phyloP scores from a whole-genome alignment of 2,329 filamentous ascomycete genomes.

The Penicillium sp. region DNA sequence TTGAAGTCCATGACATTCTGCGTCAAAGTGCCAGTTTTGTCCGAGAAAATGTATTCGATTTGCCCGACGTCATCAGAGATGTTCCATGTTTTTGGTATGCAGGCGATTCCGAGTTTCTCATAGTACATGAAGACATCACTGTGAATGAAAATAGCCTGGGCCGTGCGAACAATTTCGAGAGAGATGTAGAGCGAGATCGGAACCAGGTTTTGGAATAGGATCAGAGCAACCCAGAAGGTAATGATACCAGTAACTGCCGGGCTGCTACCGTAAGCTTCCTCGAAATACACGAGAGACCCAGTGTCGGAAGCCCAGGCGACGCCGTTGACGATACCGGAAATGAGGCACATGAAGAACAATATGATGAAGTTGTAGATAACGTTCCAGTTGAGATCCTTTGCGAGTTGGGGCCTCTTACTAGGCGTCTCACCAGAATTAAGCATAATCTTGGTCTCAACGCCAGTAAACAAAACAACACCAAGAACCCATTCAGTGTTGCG shows the following conservation, averaged over 20 bases:
- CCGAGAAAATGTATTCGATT: conserved; percentile 98
- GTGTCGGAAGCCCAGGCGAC: conserved; percentile 76
- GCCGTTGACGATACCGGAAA: conserved; percentile 84
- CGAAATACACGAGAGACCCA: conserved; percentile 79
- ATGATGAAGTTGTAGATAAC: conserved; percentile 96
- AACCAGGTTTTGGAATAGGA: conserved; percentile 97
- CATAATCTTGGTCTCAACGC: conserved; percentile 98
- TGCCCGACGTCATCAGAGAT: conserved; percentile 98
- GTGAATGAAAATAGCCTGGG: conserved; percentile 97
- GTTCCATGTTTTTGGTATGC: conserved; percentile 97
- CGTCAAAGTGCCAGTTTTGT: conserved; percentile 88
- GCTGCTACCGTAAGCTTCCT: conserved; percentile 78
- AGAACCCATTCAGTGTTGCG: conserved; percentile 96
- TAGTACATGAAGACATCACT: conserved; percentile 98
- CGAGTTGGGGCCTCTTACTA: conserved; percentile 88
- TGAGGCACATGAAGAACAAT: conserved; percentile 84
- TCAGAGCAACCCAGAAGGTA: conserved; percentile 93
- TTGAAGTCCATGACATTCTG: conserved; percentile 99
- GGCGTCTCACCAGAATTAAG: conserved; percentile 96
- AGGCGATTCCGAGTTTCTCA: conserved; percentile 89
- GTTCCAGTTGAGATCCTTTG: conserved; percentile 94
- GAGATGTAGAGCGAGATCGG: conserved; percentile 98
- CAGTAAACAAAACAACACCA: conserved; percentile 91
- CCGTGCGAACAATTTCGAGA: conserved; percentile 89
- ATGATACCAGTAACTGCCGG: conserved; percentile 86